Conservation (phyloP, 2,329 filamentous ascomycete genomes). For the Pleoardoris graminearum region DNA sequence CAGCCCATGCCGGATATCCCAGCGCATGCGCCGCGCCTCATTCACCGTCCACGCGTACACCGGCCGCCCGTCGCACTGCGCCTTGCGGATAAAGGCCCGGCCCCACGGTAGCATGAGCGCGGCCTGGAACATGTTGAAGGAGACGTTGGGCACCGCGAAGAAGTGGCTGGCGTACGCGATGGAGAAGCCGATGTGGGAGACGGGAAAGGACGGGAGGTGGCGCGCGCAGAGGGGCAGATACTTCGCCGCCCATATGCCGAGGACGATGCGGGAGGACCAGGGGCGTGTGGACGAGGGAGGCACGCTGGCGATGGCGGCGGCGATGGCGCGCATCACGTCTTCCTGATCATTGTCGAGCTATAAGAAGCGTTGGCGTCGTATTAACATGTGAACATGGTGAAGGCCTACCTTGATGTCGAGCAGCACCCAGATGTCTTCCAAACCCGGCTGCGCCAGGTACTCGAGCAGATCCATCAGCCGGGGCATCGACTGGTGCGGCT, state of each 20-base stretch:
- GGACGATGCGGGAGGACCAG: constrained; percentile 74
- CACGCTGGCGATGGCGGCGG: constrained; percentile 62
- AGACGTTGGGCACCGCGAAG: constrained; percentile 66
- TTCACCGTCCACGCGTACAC: constrained; percentile 90
- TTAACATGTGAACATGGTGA: background rate
- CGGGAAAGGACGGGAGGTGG: constrained; percentile 64
- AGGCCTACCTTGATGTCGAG: constrained; percentile 83
- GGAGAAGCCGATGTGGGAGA: constrained; percentile 71
- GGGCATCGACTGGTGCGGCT: constrained; percentile 73
- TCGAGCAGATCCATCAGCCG: constrained; percentile 73
- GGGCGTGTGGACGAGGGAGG: constrained; percentile 49
- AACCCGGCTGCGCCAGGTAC: constrained; percentile 67
- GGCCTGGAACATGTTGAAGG: constrained; percentile 76
- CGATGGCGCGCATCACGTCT: constrained; percentile 71
- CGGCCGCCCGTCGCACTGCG: constrained; percentile 58
- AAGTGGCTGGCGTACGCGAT: constrained; percentile 72
- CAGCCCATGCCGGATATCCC: constrained; percentile 67
- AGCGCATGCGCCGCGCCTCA: constrained; percentile 75
- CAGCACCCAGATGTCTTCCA: constrained; percentile 75
- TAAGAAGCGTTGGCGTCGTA: constrained; percentile 7
- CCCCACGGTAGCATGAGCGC: constrained; percentile 71
- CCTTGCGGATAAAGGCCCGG: constrained; percentile 65
- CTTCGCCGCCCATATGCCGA: constrained; percentile 81
- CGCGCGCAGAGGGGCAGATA: constrained; percentile 67
- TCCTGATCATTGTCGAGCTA: constrained; percentile 71